A percentile compares a stretch with the other conserved stretches of the same genome.
These are phyloP conservation scores for Penicillium taxi DNA, from an alignment of 495 filamentous ascomycete species.

Conservation along the genomic window DNA sequence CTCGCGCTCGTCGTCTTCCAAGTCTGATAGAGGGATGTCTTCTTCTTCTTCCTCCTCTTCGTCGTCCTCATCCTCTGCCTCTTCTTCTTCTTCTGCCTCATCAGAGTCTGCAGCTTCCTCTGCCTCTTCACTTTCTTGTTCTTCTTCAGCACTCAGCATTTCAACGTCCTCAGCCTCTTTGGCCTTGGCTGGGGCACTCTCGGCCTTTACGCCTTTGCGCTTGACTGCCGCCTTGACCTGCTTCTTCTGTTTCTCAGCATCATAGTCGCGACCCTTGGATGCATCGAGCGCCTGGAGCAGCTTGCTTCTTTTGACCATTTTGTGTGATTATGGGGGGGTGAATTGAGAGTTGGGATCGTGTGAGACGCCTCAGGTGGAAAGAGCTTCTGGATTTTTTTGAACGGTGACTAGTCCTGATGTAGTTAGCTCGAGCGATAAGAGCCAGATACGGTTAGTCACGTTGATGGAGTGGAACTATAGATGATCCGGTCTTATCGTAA, in stretches of 20 bases:
- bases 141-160: conserved; percentile 14
- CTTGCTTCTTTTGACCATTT: conserved; percentile 58
- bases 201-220: conserved; percentile 41
- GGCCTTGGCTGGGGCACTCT: conserved; percentile 24
- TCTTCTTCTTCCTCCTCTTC: conserved; percentile 41
- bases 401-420: conserved; percentile 18
- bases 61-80: conserved; percentile 35
- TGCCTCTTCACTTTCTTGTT: conserved; percentile 21
- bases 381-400: conserved; percentile 38
- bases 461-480: conserved; percentile 8
- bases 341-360: conserved; percentile 10
- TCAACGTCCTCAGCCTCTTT: conserved; percentile 27
- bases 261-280: conserved; percentile 60
- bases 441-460: conserved; percentile 9
- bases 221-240: conserved; percentile 45
- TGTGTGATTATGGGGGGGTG: conserved; percentile 11
- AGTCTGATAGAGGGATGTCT: conserved; percentile 79
- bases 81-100: conserved; percentile 28
- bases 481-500: conserved; percentile 27
- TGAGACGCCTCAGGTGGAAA: conserved; percentile 8
- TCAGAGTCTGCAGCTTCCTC: conserved; percentile 18
- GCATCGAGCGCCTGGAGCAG: conserved; percentile 57
- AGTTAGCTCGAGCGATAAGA: conserved; percentile 26
- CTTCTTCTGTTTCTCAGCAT: conserved; percentile 59
- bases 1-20: conserved; percentile 72